Conservation (phyloP, 2,329 filamentous ascomycete genomes). For the Alternaria hordeiaustralica region DNA sequence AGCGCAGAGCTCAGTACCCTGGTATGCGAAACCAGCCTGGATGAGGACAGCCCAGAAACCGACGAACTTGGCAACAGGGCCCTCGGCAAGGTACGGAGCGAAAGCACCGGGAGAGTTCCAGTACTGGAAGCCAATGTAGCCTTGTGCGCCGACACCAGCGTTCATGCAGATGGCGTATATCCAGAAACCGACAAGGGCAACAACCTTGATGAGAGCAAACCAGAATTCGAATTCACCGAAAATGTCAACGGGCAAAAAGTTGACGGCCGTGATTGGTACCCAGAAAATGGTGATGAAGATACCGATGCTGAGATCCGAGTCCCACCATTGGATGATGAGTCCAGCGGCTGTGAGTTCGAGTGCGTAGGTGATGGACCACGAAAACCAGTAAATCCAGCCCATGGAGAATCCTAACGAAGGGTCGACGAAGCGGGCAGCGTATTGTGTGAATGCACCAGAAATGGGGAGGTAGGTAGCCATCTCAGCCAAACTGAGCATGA, state of each 20-base stretch:
- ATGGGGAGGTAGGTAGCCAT: constrained; percentile 82
- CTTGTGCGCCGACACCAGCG: constrained; percentile 69
- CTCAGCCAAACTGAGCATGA: constrained; percentile 71
- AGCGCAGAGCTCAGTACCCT: constrained; percentile 77
- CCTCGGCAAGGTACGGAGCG: constrained; percentile 67
- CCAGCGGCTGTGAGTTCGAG: constrained; percentile 76
- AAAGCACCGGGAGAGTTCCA: constrained; percentile 75
- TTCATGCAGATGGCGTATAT: constrained; percentile 79
- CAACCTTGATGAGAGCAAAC: constrained; percentile 77
- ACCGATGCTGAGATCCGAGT: constrained; percentile 65
- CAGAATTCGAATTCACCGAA: constrained; percentile 83
- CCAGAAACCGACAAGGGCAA: constrained; percentile 76
- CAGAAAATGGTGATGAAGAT: constrained; percentile 79
- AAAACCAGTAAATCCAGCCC: constrained; percentile 86
- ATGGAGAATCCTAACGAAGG: constrained; percentile 76
- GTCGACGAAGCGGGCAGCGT: constrained; percentile 76
- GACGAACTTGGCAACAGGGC: constrained; percentile 66
- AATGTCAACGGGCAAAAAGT: constrained; percentile 73
- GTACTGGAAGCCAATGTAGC: constrained; percentile 76
- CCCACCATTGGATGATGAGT: constrained; percentile 79
- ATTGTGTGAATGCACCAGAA: constrained; percentile 76
- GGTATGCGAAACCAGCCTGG: constrained; percentile 72
- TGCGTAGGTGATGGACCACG: constrained; percentile 75
- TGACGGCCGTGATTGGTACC: constrained; percentile 69
- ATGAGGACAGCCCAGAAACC: constrained; percentile 74